Evolutionary conservation across 1,139 yeast genomes (phyloP), one percentile per base, ranked within the genome.

Genomic region (Zygoascus hellenicus): DNA sequence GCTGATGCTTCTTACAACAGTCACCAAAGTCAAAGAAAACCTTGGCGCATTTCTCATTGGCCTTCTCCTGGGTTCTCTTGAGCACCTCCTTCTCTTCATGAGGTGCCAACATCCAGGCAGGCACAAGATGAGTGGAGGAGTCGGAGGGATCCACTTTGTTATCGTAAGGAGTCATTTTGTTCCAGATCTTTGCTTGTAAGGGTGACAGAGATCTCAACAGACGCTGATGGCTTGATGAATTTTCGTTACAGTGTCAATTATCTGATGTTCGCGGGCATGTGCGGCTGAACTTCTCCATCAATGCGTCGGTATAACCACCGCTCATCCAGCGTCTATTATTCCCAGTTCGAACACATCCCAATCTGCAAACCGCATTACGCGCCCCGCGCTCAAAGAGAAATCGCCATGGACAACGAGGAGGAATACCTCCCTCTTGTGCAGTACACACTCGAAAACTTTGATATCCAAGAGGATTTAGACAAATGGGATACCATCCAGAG

Each of bases 31-130:
- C 73, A 59, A 58, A 45, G 43, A 53, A 56, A 29, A 62, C 74
- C 33, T 75, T 81, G 58, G 83, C 89, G 64, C 97, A 89, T 53
- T 70, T 68, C 43, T 76, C 73, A 68, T 88, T 85, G 0, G 96
- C 80, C 62, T 76, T 76, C 52, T 75, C 79, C 65, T 88, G 84
- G 80, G 94, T 81, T 58, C 88, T 76, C 57, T 80, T 81, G 56
- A 88, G 79, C 32, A 88, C 81, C 55, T 82, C 78, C 66, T 83
- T 83, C 62, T 89, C 97, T 62, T 89, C 97, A 56, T 77, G 76
- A 2, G 96, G 96, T 0, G 94, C 80, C 37, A 89, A 71, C 57
- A 87, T 77, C 97, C 97, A 89, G 11, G 80, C 71, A 1, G 96
- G 96, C n/a, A 46, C 43, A 36, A 42, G 35, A 31, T 46, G 45